These are phyloP conservation scores for Alternaria rosae DNA, from an alignment of 2,329 filamentous ascomycete genomes.

Conservation along the genomic window DNA sequence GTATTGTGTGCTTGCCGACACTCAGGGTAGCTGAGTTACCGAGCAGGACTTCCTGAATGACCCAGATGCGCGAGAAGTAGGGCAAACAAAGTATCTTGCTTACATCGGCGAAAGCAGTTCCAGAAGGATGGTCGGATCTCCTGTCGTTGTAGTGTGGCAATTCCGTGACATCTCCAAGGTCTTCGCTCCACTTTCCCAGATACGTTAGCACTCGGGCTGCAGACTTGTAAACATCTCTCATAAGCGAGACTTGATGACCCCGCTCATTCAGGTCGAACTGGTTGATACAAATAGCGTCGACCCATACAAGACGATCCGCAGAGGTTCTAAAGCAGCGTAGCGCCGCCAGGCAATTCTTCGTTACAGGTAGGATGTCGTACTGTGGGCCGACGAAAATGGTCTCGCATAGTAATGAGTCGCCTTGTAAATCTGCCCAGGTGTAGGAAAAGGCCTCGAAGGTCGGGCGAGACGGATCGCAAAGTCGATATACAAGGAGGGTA, in stretches of 20 bases:
- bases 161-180: no score
- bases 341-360: background rate
- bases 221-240: background rate
- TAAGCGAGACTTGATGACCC: background rate
- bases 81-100: background rate
- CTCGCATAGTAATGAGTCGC: background rate
- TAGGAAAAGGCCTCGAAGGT: background rate
- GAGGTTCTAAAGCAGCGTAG: background rate
- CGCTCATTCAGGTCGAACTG: background rate
- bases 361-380: background rate
- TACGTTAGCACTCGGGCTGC: no score
- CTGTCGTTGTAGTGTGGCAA: no score
- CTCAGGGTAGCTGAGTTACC: background rate
- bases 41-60: background rate
- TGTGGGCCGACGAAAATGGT: background rate
- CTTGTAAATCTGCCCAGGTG: background rate
- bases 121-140: no score
- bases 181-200: no score
- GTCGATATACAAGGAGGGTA: rapidly evolving
- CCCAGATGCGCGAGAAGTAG: background rate
- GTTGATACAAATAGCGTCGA: background rate
- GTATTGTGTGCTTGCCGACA: no score
- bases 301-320: background rate
- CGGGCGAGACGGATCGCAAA: background rate
- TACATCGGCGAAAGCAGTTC: rapidly evolving